phyloP scores from a whole-genome alignment of 257 asterid genomes.

The Primulina tabacum region DNA sequence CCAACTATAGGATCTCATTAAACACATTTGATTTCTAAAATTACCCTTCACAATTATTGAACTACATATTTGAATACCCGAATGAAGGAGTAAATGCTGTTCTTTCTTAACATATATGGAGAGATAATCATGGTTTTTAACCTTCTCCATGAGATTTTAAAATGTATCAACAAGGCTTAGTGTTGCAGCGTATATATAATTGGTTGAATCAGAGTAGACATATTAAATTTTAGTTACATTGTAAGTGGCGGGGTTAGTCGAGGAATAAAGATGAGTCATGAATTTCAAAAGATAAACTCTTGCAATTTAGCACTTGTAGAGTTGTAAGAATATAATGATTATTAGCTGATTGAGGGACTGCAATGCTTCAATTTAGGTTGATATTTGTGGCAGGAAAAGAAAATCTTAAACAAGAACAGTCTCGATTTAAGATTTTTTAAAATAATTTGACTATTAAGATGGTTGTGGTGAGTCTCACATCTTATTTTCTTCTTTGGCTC shows the following conservation, averaged over 20 bases:
- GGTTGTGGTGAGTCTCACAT: constrained; percentile 17
- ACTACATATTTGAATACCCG: no score
- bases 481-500: constrained; percentile 20
- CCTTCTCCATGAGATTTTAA: background rate
- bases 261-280: background rate
- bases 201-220: background rate
- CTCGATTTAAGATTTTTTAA: background rate
- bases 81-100: background rate
- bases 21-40: no score
- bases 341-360: background rate
- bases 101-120: background rate
- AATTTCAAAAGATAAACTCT: background rate
- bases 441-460: background rate
- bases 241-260: background rate
- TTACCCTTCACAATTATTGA: no score
- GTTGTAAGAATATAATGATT: no score
- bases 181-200: background rate
- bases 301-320: no score
- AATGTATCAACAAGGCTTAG: background rate
- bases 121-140: background rate
- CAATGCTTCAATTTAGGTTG: background rate
- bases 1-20: no score
- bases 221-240: background rate
- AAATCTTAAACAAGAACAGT: background rate
- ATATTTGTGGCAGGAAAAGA: background rate